Conservation (phyloP, 768 basidiomycete species). For the Lanmaoa pseudosensibilis region DNA sequence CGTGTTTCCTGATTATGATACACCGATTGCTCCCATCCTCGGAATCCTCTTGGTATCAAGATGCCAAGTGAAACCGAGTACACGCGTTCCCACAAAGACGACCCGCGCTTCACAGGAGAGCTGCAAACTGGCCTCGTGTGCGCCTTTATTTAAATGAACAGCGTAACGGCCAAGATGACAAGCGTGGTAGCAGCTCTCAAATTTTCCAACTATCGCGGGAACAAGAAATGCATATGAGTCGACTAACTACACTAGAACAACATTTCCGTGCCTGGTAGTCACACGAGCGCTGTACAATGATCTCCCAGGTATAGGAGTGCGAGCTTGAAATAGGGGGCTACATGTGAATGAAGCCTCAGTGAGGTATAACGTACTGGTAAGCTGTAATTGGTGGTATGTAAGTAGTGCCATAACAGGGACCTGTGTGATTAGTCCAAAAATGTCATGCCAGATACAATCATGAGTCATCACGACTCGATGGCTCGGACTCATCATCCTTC, state of each 20-base stretch:
- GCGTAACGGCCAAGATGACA: background rate
- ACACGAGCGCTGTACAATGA: background rate
- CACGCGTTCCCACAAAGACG: background rate
- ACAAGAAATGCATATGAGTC: background rate
- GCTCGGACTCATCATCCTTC: slow-evolving; percentile 2
- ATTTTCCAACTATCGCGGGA: background rate
- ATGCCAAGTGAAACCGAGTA: background rate
- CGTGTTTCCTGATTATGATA: background rate
- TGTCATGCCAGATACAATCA: slow-evolving; percentile 5
- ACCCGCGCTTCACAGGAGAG: background rate
- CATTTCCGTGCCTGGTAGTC: background rate
- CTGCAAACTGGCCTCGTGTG: background rate
- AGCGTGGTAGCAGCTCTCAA: background rate
- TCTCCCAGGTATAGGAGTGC: background rate
- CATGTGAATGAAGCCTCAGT: background rate
- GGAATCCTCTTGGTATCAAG: background rate
- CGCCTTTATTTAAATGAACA: background rate
- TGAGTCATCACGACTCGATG: slow-evolving; percentile 2
- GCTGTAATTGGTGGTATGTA: background rate
- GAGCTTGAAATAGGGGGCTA: background rate
- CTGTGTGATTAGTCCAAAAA: slow-evolving; percentile 6
- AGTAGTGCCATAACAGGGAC: background rate
- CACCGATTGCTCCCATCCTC: background rate
- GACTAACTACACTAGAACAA: background rate
- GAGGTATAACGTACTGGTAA: slow-evolving; percentile 10